Percentiles rank a stretch among this genome's conserved stretches.
These are phyloP conservation scores for Aspergillus hortae DNA, from an alignment of 2,329 filamentous ascomycete species.

Conservation along the genomic window DNA sequence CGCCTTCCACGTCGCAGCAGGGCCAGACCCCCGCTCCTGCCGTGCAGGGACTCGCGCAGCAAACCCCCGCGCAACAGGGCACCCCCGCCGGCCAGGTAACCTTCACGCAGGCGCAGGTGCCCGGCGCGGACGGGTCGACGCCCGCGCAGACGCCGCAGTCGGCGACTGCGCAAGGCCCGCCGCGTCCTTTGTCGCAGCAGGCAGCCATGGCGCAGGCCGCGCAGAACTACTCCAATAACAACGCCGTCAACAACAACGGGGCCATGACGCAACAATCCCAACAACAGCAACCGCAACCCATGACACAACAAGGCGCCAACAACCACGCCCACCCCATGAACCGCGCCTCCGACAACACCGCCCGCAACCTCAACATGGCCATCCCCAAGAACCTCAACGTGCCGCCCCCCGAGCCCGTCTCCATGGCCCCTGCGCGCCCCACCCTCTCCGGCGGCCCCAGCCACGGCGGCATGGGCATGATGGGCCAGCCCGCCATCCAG, in stretches of 20 bases:
- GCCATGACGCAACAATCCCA: conserved; percentile 14
- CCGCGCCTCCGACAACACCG: conserved; percentile 35
- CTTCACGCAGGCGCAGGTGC: conserved; percentile 24
- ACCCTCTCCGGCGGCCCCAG: conserved; percentile 74
- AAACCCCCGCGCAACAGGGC: conserved; percentile 23
- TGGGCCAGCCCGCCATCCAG: conserved; percentile 80
- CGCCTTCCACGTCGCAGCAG: conserved; percentile 32
- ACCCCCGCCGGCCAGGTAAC: conserved; percentile 25
- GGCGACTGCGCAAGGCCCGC: conserved; percentile 32
- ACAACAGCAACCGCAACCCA: conserved; percentile 21
- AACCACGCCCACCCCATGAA: conserved; percentile 43
- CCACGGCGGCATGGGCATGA: conserved; percentile 72
- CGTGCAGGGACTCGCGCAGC: conserved; percentile 17
- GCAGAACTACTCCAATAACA: conserved; percentile 39
- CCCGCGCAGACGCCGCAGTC: conserved; percentile 29
- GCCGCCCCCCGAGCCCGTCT: conserved; percentile 68
- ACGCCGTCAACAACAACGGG: conserved; percentile 13
- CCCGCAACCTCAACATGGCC: conserved; percentile 63
- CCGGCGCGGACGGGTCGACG: conserved; percentile 30
- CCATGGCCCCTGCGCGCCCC: conserved; percentile 70
- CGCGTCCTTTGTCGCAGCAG: conserved; percentile 44
- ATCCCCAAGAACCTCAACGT: conserved; percentile 79
- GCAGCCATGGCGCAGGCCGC: conserved; percentile 45
- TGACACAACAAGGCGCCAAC: conserved; percentile 28
- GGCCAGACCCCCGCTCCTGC: conserved; percentile 29